Evolutionary conservation across 257 asterid species (phyloP).

Genomic region (Ilex asprella): DNA sequence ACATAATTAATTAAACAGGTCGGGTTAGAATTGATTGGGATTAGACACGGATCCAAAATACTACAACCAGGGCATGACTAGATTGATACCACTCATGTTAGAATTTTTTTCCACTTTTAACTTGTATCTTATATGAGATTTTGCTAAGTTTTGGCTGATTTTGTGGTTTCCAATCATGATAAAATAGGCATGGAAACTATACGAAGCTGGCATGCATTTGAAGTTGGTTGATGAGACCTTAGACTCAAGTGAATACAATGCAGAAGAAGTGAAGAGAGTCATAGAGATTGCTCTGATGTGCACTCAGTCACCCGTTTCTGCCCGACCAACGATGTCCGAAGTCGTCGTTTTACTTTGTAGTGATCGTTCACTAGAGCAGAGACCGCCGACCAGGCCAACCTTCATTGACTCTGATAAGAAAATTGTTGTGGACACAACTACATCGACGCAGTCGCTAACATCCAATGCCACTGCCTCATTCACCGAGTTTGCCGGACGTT

Average conservation of each 20-base stretch:
- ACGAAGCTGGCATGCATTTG: constrained; percentile 41
- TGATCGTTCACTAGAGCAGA: constrained; percentile 22
- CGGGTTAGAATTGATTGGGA: too few species aligned
- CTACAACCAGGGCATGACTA: not conserved
- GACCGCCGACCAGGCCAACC: constrained; percentile 28
- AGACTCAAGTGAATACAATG: constrained; percentile 33
- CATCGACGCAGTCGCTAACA: constrained; percentile 17
- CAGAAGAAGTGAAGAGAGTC: constrained; percentile 53
- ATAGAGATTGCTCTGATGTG: constrained; percentile 62
- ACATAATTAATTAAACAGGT: too few species aligned
- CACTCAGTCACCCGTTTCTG: constrained; percentile 64
- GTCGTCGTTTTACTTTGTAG: constrained; percentile 57
- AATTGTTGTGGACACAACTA: constrained; percentile 13
- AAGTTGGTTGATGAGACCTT: constrained; percentile 54
- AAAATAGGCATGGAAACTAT: constrained; percentile 67
- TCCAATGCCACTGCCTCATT: constrained; percentile 59
- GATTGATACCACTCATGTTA: not conserved
- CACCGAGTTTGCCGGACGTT: constrained; percentile 60
- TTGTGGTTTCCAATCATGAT: not conserved
- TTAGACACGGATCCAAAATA: too few species aligned
- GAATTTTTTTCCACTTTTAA: not conserved
- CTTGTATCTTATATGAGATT: not conserved
- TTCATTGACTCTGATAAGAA: constrained; percentile 25
- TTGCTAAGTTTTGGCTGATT: not conserved
- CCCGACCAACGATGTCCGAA: constrained; percentile 81